A percentile compares a stretch with the other conserved stretches of the same genome.
Evolutionary conservation across 2,329 filamentous ascomycete species (phyloP).

Genomic region (Aspergillus pseudotamarii): DNA sequence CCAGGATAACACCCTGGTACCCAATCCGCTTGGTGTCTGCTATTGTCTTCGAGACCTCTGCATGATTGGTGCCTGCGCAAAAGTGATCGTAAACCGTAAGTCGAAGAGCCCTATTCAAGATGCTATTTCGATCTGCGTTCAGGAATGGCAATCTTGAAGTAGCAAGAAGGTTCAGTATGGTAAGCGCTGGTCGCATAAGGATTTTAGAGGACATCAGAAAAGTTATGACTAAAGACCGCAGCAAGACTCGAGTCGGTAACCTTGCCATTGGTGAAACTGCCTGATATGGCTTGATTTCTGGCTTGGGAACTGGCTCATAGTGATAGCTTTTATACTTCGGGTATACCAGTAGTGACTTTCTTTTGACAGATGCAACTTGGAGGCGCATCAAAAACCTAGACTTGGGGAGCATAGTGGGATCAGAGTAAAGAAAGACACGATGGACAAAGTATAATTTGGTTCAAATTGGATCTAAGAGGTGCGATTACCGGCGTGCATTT

Average conservation of each 20-base stretch:
- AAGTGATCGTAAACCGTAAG: neutral
- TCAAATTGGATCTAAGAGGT: neutral
- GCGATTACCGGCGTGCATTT: neutral
- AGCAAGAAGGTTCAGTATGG: neutral
- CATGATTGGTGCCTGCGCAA: neutral
- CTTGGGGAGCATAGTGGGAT: neutral
- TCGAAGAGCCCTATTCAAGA: neutral
- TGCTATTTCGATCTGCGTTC: neutral
- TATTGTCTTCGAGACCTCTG: neutral
- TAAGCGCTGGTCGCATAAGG: neutral
- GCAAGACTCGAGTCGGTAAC: neutral
- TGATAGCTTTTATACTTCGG: neutral
- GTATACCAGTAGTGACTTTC: neutral
- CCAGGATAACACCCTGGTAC: neutral
- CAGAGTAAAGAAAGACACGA: neutral
- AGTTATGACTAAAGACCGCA: neutral
- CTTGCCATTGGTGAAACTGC: neutral
- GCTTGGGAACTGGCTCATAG: neutral
- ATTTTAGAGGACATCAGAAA: neutral
- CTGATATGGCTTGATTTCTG: neutral
- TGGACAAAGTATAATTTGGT: neutral
- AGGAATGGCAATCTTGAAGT: neutral
- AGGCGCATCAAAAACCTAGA: neutral
- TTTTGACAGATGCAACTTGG: neutral
- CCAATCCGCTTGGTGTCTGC: neutral